These are phyloP conservation scores for Beta vulgaris DNA, from an alignment of 148 eudicot species.

Conservation along the genomic window DNA sequence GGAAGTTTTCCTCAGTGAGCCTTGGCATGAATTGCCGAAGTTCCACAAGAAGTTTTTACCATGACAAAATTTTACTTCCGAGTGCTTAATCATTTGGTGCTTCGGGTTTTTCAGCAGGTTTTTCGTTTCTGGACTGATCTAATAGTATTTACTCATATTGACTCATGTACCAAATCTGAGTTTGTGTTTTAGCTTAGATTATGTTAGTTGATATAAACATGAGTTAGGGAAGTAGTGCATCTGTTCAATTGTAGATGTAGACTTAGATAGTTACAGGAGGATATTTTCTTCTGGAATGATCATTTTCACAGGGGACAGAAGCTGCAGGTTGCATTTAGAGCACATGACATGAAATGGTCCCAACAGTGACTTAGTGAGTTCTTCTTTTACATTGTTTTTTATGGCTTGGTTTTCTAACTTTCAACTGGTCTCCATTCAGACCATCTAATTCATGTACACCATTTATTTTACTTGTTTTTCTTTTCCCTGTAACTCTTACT, in stretches of 20 bases:
- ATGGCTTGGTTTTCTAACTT: no score
- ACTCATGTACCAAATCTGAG: background rate
- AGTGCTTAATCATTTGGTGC: background rate
- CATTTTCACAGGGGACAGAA: background rate
- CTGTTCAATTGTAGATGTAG: background rate
- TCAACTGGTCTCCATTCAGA: no score
- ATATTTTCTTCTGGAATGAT: background rate
- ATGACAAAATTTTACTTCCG: background rate
- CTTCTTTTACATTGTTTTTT: background rate
- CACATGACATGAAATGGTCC: slow-evolving; percentile 10
- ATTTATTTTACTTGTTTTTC: no score
- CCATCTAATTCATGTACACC: no score
- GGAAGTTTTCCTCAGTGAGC: background rate
- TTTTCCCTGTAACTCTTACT: no score
- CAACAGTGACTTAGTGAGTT: background rate
- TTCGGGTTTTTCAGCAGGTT: background rate
- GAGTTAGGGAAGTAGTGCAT: background rate
- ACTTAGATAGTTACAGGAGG: background rate
- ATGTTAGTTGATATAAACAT: background rate
- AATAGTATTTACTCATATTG: background rate
- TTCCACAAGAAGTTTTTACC: background rate
- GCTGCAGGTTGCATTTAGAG: background rate
- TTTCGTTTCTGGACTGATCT: background rate
- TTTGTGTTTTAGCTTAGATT: background rate
- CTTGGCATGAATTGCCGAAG: background rate